Conservation (phyloP, 805 yeast species). For the Candida glaebosa region DNA sequence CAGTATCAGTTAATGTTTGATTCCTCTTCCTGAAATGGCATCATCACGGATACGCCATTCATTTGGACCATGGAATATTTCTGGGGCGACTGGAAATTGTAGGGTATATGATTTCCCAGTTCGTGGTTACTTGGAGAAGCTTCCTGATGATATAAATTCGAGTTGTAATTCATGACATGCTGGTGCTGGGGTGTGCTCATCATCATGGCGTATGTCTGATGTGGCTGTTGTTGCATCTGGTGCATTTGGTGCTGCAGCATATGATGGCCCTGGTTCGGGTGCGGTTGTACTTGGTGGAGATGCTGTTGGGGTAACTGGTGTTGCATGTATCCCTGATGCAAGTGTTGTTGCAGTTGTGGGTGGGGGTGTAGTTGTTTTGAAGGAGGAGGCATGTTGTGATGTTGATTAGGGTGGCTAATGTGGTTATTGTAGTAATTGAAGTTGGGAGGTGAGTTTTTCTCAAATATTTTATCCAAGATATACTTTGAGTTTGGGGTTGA, state of each 20-base stretch:
- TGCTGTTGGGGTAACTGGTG: slow-evolving; percentile 8
- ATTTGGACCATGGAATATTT: background rate
- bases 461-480: slow-evolving; percentile 37
- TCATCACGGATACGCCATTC: slow-evolving; percentile 6
- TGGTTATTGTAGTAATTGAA: slow-evolving; percentile 8
- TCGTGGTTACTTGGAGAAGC: slow-evolving; percentile 4
- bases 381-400: slow-evolving; percentile 32
- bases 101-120: background rate
- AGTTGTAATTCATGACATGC: slow-evolving; percentile 21
- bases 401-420: slow-evolving; percentile 7
- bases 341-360: slow-evolving; percentile 4
- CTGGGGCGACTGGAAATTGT: slow-evolving; percentile 2
- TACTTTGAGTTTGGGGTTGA: slow-evolving; percentile 41
- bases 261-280: slow-evolving; percentile 15
- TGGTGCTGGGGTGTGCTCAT: slow-evolving; percentile 45
- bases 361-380: slow-evolving; percentile 10
- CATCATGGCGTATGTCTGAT: slow-evolving; percentile 27
- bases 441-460: slow-evolving; percentile 35
- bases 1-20: background rate
- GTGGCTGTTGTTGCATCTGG: slow-evolving; percentile 10
- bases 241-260: slow-evolving; percentile 9
- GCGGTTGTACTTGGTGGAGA: slow-evolving; percentile 24
- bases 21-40: slow-evolving; percentile 4
- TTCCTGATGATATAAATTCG: slow-evolving; percentile 13
- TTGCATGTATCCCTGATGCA: slow-evolving; percentile 5